A percentile compares a stretch with the other conserved stretches of the same genome.
These are phyloP conservation scores for Cystobasidium slooffiae DNA, from an alignment of 1,284 basidiomycete species.

Conservation along the genomic window DNA sequence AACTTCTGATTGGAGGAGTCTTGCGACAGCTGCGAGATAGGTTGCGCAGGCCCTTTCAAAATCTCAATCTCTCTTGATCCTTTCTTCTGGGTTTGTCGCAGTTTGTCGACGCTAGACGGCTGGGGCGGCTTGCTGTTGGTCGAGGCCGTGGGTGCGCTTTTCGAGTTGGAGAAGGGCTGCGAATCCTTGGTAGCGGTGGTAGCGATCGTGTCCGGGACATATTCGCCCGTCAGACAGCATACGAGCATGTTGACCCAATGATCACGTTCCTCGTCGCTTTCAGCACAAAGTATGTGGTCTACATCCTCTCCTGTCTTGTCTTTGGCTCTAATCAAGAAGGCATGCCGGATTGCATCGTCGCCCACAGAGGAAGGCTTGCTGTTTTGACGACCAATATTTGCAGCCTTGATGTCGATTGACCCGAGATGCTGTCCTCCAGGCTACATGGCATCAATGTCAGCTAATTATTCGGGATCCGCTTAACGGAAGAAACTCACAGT, in stretches of 20 bases:
- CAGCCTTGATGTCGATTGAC: conserved; percentile 80
- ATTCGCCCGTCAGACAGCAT: conserved; percentile 62
- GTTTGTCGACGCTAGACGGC: conserved; percentile 38
- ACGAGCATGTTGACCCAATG: conserved; percentile 93
- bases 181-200: conserved; percentile 3
- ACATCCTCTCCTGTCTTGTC: conserved; percentile 70
- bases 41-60: conserved; percentile 63
- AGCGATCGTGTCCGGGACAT: conserved; percentile 42
- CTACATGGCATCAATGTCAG: conserved; percentile 58
- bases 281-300: conserved; percentile 91
- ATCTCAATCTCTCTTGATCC: conserved; percentile 68
- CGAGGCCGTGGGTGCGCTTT: conserved; percentile 54
- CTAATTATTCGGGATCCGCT: neutral
- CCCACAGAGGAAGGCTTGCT: conserved; percentile 56
- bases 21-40: conserved; percentile 63
- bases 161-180: neutral
- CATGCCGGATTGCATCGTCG: conserved; percentile 92
- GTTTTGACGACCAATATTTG: conserved; percentile 79
- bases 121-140: conserved; percentile 52
- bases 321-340: conserved; percentile 83
- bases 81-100: conserved; percentile 53
- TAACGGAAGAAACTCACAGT: conserved; percentile 67
- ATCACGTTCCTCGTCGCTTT: conserved; percentile 90
- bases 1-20: conserved; percentile 29
- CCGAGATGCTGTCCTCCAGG: conserved; percentile 88